A percentile compares a stretch with the other conserved stretches of the same genome.
Evolutionary conservation across 2,329 filamentous ascomycete species (phyloP).

Genomic region (Botrytis medusae): DNA sequence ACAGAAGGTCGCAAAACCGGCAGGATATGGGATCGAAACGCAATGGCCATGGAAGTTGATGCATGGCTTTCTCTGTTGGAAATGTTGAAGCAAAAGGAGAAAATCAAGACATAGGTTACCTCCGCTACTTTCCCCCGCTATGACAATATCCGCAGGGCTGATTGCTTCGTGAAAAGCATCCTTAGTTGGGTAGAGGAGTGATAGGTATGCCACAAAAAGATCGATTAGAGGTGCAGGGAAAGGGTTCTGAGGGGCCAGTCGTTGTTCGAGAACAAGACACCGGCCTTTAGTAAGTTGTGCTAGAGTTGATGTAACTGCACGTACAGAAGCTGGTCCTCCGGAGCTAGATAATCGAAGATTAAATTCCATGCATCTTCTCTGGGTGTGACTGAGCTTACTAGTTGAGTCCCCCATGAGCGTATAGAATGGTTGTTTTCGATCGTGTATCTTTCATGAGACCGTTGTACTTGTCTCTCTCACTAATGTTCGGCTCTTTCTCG

Average conservation of each 20-base stretch:
- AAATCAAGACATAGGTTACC: not conserved
- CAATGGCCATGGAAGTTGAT: not conserved
- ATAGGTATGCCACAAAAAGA: slow-evolving; percentile 12
- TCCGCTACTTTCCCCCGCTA: slow-evolving; percentile 3
- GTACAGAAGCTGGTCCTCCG: too few species aligned
- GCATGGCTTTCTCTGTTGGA: not conserved
- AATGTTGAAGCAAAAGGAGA: not conserved
- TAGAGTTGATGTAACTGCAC: too few species aligned
- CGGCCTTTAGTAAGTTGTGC: not conserved
- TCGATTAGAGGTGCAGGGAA: slow-evolving; percentile 12
- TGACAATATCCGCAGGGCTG: not conserved
- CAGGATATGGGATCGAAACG: not conserved
- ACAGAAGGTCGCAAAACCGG: not conserved
- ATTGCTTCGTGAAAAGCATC: slow-evolving; percentile 7
- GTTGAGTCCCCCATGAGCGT: too few species aligned
- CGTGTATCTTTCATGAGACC: too few species aligned
- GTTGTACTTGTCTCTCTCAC: too few species aligned
- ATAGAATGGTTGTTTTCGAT: too few species aligned
- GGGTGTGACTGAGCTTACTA: too few species aligned
- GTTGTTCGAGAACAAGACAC: too few species aligned
- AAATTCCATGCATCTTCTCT: too few species aligned
- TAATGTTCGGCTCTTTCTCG: too few species aligned
- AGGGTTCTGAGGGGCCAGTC: not conserved
- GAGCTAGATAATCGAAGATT: too few species aligned
- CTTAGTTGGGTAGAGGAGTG: not conserved